Conservation (phyloP, 2,329 filamentous ascomycete genomes). For the Colletotrichum sojae region DNA sequence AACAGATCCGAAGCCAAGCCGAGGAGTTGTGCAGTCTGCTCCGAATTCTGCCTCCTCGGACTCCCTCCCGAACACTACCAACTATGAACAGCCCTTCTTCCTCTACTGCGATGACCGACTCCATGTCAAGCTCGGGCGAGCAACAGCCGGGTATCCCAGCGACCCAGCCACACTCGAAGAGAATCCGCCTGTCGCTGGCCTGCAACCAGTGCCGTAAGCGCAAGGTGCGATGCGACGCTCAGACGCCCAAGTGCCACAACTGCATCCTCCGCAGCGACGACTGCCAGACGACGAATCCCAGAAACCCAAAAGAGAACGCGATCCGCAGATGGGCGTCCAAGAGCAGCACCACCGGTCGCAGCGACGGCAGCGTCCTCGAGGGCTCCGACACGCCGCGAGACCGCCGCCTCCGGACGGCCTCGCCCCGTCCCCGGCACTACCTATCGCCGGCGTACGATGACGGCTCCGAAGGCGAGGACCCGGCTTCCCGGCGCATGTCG, state of each 20-base stretch:
- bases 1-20: constrained; percentile 18
- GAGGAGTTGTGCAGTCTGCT: constrained; percentile 11
- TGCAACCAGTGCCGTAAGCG: constrained; percentile 47
- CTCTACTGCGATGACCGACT: constrained; percentile 16
- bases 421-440: constrained; percentile 18
- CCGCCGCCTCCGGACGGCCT: constrained; percentile 9
- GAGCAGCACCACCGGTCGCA: constrained; percentile 18
- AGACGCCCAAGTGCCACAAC: constrained; percentile 47
- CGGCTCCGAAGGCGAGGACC: constrained; percentile 18
- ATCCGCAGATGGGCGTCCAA: constrained; percentile 43
- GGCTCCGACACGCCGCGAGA: constrained; percentile 16
- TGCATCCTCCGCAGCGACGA: constrained; percentile 49
- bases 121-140: constrained; percentile 22
- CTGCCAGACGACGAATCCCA: constrained; percentile 45
- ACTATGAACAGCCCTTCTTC: constrained; percentile 6
- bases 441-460: constrained; percentile 24
- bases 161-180: constrained; percentile 35
- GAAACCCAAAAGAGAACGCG: constrained; percentile 41
- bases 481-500: constrained; percentile 14
- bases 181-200: constrained; percentile 43
- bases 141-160: constrained; percentile 8
- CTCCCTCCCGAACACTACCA: neutral
- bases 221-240: constrained; percentile 48
- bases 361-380: constrained; percentile 2
- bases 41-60: constrained; percentile 18